Conservation (phyloP, 495 filamentous ascomycete species). For the Xylaria telfairii region DNA sequence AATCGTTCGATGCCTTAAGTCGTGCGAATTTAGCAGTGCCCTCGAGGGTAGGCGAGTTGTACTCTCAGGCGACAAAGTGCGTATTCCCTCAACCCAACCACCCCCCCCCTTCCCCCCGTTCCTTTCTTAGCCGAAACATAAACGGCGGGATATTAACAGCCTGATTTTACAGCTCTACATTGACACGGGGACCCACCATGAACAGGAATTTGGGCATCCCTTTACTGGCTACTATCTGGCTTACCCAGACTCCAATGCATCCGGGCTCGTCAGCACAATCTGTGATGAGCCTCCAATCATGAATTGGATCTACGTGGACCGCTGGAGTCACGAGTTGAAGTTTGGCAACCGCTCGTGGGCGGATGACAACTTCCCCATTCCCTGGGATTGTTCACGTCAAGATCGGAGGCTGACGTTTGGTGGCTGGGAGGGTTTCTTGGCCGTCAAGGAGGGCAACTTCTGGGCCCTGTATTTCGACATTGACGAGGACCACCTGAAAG, state of each 20-base stretch:
- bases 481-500: slow-evolving; percentile 50
- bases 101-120: neutral
- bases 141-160: slow-evolving; percentile 17
- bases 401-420: slow-evolving; percentile 53
- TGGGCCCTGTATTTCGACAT: slow-evolving; percentile 59
- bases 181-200: slow-evolving; percentile 44
- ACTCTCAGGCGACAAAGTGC: slow-evolving; percentile 51
- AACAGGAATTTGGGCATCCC: slow-evolving; percentile 47
- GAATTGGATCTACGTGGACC: slow-evolving; percentile 62
- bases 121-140: neutral
- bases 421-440: slow-evolving; percentile 59
- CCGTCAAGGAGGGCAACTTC: slow-evolving; percentile 48
- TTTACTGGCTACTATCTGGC: slow-evolving; percentile 60
- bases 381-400: slow-evolving; percentile 54
- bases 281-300: slow-evolving; percentile 55
- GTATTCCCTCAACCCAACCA: too few relatives aligned
- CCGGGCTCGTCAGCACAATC: slow-evolving; percentile 57
- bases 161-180: slow-evolving; percentile 44
- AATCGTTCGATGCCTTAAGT: slow-evolving; percentile 51
- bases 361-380: slow-evolving; percentile 49
- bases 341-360: slow-evolving; percentile 50
- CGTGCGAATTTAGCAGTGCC: slow-evolving; percentile 42
- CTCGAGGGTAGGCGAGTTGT: slow-evolving; percentile 56
- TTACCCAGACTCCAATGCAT: slow-evolving; percentile 50
- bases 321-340: slow-evolving; percentile 56